Base-by-base conservation (phyloP, 768 basidiomycete genomes). In the Lentinula raphanica region DNA sequence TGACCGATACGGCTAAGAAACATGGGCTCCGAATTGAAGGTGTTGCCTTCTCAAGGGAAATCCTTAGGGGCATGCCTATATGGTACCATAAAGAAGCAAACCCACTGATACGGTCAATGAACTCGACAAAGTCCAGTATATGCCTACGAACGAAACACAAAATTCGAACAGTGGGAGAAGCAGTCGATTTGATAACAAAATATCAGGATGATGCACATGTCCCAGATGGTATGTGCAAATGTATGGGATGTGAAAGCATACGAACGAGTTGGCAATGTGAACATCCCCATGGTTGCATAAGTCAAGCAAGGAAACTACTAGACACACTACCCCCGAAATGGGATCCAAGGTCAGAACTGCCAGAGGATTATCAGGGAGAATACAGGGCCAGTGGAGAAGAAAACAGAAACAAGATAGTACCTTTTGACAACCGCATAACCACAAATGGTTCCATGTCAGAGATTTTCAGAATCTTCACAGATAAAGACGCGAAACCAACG, bases 41-140 rank as follows among this genome's bases (percentile, higher is more conserved):
- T 1, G 25, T 53, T 9, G 54, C 36, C 0, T 61, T 66, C 25
- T 40, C 58, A 1, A 31, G 49, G 28, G 49, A 65, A 0, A 45
- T 65, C 0, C 57, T 55, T 21, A 11, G 48, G 9, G 3, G 59
- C 13, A 65, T 66, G 58, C 71, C 74, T 19, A 66, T 73, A 0
- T 75, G 71, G 72, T 63, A 68, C 56, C 74, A 75, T 57, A 54
- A 27, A 2, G 64, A 58, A n/a, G 60, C 35, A 5, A 8, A 28
- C 2, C 28, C 36, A n/a, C 61, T 39, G 5, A 40, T 56, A 2
- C 4, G n/a, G 0, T 32, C 55, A 5, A 61, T 57, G 17, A 49
- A 60, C 5, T 7, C 6, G 5, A 42, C 48, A 1, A n/a, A 2
- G 7, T 2, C 25, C 0, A 32, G 28, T 15, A 9, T 15, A 7